Evolutionary conservation across 495 filamentous ascomycete species (phyloP), one percentile per base, ranked within the genome.

Genomic region (Annulohypoxylon moriforme): DNA sequence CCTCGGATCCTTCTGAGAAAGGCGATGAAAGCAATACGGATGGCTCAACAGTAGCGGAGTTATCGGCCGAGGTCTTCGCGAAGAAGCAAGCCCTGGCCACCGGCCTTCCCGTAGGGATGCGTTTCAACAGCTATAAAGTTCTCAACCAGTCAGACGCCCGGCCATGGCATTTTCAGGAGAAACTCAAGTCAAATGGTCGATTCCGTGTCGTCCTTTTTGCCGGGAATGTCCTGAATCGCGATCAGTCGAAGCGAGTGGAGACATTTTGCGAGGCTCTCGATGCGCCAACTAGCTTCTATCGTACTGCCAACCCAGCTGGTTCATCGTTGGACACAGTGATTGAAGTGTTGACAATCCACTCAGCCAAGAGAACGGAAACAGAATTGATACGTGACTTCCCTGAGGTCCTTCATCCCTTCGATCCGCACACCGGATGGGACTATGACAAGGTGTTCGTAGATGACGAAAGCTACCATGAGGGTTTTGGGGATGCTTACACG

Each of bases 381-480:
- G 85, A 88, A 65, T 82, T 91, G 69, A 72, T 84, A 14, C 67
- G 77, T 47, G 87, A 91, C 57, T 82, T 92, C 10, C 89, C 88
- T 0, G 77, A 79, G 0, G 79, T 89, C 14, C 76, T 90, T 58
- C 88, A 89, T 72, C 82, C 87, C 6, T 87, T 84, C 58, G 84
- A 87, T 16, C 79, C 86, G 67, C 84, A 85, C 69, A 75, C 77
- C 0, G 90, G 90, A 10, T 91, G 89, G 81, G 89, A 90, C 66
- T 92, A 91, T 59, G 82, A 85, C 36, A 89, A 89, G 71, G 83
- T 92, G 11, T 92, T 87, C 76, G 89, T 85, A 18, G 91, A 93
- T 73, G 88, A 88, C 68, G 78, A 73, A 65, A 86, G 82, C 40
- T 85, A 86, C 67, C 86, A 90, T 74, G 85, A 90, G 60, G 86